Conservation (phyloP, 306 rosid genomes). For the Malus fusca region DNA sequence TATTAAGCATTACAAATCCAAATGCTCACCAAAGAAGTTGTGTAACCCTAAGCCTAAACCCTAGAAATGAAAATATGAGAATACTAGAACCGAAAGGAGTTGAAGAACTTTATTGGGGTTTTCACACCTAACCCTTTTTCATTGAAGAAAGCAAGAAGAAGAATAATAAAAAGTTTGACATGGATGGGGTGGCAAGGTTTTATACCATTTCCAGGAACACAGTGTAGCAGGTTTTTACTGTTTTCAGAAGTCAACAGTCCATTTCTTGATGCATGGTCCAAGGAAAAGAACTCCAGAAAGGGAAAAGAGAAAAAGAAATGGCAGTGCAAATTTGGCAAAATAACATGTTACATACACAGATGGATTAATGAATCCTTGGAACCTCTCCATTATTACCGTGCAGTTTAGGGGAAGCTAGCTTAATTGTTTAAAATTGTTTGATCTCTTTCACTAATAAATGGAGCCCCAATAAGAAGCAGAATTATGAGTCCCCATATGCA, state of each 20-base stretch:
- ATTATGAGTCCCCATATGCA: neutral
- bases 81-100: neutral
- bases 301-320: neutral
- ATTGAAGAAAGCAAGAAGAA: neutral
- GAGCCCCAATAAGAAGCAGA: neutral
- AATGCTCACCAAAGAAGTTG: neutral
- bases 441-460: neutral
- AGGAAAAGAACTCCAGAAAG: neutral
- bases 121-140: neutral
- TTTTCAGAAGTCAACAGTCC: neutral
- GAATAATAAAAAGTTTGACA: neutral
- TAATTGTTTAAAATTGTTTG: neutral
- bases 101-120: neutral
- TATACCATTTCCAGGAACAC: neutral
- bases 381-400: neutral
- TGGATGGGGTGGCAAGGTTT: neutral
- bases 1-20: neutral
- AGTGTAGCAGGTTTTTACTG: neutral
- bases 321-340: neutral
- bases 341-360: neutral
- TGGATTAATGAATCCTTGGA: neutral
- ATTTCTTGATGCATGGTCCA: neutral
- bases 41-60: neutral
- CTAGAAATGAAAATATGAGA: neutral
- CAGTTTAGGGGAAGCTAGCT: neutral